Evolutionary conservation across 2,329 filamentous ascomycete genomes (phyloP).

Genomic region (Pseudogymnoascus sp.): DNA sequence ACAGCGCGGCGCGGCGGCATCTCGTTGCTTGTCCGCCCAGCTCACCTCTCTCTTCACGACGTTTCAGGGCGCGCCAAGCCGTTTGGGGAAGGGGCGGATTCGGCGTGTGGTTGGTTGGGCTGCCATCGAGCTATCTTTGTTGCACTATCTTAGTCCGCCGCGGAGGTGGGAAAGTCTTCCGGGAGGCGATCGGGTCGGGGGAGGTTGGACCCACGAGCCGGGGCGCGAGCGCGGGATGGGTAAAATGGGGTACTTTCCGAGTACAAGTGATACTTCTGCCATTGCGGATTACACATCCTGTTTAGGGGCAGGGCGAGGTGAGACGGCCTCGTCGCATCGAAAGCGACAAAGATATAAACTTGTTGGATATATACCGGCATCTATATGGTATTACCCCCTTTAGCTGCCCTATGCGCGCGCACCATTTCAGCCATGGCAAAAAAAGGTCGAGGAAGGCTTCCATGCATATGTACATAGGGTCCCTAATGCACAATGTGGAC

Average conservation of each 20-base stretch:
- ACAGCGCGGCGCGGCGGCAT: conserved; percentile 1
- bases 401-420: background rate
- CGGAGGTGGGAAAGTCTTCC: background rate
- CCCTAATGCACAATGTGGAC: conserved; percentile 1
- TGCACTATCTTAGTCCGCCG: conserved; percentile 1
- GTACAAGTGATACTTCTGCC: conserved; percentile 1
- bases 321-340: background rate
- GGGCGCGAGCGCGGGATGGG: conserved; percentile 7
- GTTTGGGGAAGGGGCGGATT: background rate
- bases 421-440: background rate
- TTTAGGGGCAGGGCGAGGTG: background rate
- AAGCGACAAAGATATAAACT: background rate
- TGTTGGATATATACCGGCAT: background rate
- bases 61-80: conserved; percentile 5
- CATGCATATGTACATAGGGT: conserved; percentile 8
- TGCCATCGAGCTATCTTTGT: background rate
- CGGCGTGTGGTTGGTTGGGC: background rate
- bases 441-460: background rate
- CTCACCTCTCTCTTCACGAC: background rate
- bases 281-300: background rate
- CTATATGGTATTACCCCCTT: background rate
- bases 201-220: conserved; percentile 5
- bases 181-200: background rate
- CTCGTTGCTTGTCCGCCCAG: background rate
- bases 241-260: background rate